These are phyloP conservation scores for Wickerhamiella allomyrinae DNA, from an alignment of 805 yeast genomes.

Conservation along the genomic window DNA sequence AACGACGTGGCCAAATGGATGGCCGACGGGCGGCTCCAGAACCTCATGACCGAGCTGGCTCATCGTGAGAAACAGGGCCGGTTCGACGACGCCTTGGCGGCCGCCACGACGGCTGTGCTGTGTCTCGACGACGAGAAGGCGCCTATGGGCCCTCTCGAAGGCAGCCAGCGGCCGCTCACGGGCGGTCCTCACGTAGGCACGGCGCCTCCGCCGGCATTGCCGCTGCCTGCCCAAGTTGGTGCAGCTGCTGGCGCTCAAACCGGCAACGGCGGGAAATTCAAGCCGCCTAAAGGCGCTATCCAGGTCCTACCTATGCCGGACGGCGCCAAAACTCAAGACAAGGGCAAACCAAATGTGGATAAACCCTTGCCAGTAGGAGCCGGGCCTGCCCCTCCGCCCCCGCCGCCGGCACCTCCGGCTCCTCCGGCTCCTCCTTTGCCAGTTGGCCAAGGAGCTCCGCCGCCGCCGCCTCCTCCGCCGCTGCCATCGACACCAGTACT, in stretches of 20 bases:
- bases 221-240: too few relatives aligned
- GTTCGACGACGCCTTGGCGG: slow-evolving; percentile 1
- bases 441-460: slow-evolving; percentile 18
- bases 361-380: neutral
- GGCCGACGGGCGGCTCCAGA: slow-evolving; percentile 9
- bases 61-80: slow-evolving; percentile 5
- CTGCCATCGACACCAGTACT: slow-evolving; percentile 25
- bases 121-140: neutral
- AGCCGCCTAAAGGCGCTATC: neutral
- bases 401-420: slow-evolving; percentile 17
- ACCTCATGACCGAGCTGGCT: slow-evolving; percentile 14
- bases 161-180: neutral
- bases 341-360: neutral
- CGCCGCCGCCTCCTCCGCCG: slow-evolving; percentile 24
- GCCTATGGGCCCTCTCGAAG: neutral
- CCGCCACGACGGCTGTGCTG: neutral
- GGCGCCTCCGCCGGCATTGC: neutral
- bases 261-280: neutral
- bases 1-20: slow-evolving; percentile 41
- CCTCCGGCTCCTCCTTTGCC: slow-evolving; percentile 13
- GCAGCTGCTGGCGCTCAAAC: too few relatives aligned
- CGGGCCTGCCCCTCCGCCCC: slow-evolving; percentile 17
- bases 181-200: neutral
- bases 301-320: neutral
- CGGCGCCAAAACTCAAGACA: neutral